Evolutionary conservation across 2,329 filamentous ascomycete species (phyloP).

Genomic region (Chaetomiaceae sp.): DNA sequence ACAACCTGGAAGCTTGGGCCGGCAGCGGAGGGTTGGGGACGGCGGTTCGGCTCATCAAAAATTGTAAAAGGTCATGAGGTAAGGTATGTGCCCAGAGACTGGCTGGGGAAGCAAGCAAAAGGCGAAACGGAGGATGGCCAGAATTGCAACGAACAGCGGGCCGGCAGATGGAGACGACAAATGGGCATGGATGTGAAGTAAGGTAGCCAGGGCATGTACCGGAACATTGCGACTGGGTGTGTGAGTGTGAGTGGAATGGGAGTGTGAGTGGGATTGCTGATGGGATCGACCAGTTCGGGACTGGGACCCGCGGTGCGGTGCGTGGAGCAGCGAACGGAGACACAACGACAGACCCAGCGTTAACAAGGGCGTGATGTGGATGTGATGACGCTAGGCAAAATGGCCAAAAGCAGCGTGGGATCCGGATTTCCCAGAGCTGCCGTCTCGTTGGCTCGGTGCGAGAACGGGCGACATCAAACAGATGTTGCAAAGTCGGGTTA

Average conservation of each 20-base stretch:
- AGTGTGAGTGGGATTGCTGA: too few species aligned
- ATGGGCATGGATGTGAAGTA: too few species aligned
- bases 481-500: constrained; percentile 25
- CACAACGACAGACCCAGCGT: constrained; percentile 28
- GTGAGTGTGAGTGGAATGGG: too few species aligned
- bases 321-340: neutral
- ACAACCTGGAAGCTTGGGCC: constrained; percentile 20
- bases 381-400: constrained; percentile 31
- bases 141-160: constrained; percentile 9
- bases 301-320: neutral
- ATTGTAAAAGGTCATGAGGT: constrained; percentile 24
- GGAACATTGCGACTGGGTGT: too few species aligned
- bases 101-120: constrained; percentile 11
- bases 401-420: constrained; percentile 33
- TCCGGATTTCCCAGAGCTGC: constrained; percentile 19
- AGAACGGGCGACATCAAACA: constrained; percentile 24
- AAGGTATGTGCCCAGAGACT: constrained; percentile 15
- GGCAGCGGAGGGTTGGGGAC: constrained; percentile 15
- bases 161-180: constrained; percentile 9
- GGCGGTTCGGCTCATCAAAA: constrained; percentile 12
- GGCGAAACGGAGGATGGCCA: constrained; percentile 16
- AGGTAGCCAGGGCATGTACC: too few species aligned
- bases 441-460: constrained; percentile 23
- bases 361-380: constrained; percentile 36
- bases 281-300: constrained; percentile 22